A percentile compares a stretch with the other conserved stretches of the same genome.
phyloP scores from a whole-genome alignment of 148 eudicot genomes.

The Cornus kousa region DNA sequence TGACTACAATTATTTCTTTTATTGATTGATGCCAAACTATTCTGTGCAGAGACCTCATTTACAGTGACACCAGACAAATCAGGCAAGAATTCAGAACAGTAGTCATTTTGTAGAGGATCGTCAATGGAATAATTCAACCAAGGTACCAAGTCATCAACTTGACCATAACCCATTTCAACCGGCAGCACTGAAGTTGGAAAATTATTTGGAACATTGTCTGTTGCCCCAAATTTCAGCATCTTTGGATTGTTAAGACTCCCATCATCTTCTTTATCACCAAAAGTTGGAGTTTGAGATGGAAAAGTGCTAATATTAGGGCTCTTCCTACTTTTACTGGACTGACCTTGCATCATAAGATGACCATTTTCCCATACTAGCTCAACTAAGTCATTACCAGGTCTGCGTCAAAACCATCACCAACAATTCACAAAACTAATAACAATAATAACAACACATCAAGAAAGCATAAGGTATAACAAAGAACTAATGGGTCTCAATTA shows the following conservation, averaged over 20 bases:
- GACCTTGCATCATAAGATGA: constrained; percentile 60
- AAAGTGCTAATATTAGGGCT: constrained; percentile 28
- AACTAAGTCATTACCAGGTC: constrained; percentile 46
- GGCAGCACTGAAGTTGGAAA: constrained; percentile 44
- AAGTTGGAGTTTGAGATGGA: constrained; percentile 27
- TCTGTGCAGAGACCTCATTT: constrained; percentile 40
- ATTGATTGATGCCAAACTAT: constrained; percentile 30
- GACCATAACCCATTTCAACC: constrained; percentile 43
- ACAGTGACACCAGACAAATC: constrained; percentile 62
- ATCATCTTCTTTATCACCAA: constrained; percentile 30
- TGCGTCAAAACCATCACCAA: constrained; percentile 25
- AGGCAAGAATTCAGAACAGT: constrained; percentile 57
- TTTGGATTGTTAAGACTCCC: constrained; percentile 21
- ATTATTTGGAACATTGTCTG: constrained; percentile 36
- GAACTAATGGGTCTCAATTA: constrained; percentile 9
- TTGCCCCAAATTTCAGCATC: constrained; percentile 34
- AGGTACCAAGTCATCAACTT: constrained; percentile 60
- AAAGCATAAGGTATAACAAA: constrained; percentile 10
- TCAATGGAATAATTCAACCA: constrained; percentile 65
- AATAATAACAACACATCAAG: constrained; percentile 17
- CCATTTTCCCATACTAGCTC: constrained; percentile 80
- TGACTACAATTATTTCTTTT: constrained; percentile 36
- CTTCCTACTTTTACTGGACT: constrained; percentile 38
- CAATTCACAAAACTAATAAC: constrained; percentile 5
- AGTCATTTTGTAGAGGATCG: constrained; percentile 52